Conservation (phyloP, 1,284 basidiomycete species). For the Phylloporus sp. region DNA sequence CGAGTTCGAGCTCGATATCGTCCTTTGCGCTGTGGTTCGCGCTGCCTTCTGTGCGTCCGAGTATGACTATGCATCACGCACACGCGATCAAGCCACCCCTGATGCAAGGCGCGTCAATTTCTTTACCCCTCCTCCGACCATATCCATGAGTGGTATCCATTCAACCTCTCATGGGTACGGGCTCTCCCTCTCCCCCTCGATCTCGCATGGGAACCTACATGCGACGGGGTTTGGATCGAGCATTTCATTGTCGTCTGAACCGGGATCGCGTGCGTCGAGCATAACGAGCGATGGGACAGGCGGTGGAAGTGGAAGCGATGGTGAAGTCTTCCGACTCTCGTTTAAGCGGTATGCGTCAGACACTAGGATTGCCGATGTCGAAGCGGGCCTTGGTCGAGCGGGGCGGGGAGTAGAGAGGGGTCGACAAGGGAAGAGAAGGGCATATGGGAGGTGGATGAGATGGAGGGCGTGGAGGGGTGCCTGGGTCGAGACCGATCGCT, state of each 20-base stretch:
- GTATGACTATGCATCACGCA: slow-evolving; percentile 1
- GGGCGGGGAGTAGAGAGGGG: slow-evolving; percentile 15
- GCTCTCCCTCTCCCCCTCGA: not conserved
- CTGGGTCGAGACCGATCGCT: slow-evolving; percentile 37
- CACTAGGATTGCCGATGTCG: slow-evolving; percentile 62
- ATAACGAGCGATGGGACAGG: slow-evolving; percentile 41
- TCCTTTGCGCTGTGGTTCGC: slow-evolving; percentile 50
- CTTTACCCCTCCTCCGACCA: slow-evolving; percentile 33
- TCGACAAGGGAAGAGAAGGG: slow-evolving; percentile 9
- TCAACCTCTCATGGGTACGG: slow-evolving; percentile 4
- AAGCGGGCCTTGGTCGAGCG: slow-evolving; percentile 59
- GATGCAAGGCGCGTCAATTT: slow-evolving; percentile 35
- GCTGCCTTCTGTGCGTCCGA: slow-evolving; percentile 10
- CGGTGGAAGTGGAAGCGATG: slow-evolving; percentile 35
- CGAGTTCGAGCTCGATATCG: slow-evolving; percentile 45
- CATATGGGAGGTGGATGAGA: not conserved
- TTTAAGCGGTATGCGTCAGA: slow-evolving; percentile 79
- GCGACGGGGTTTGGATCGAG: slow-evolving; percentile 20
- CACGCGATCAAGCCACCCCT: slow-evolving; percentile 36
- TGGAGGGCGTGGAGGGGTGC: slow-evolving; percentile 13
- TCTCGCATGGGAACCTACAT: not conserved
- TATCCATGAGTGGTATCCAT: slow-evolving; percentile 24
- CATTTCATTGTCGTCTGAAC: slow-evolving; percentile 27
- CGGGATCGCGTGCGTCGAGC: slow-evolving; percentile 47
- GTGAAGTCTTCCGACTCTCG: slow-evolving; percentile 56